phyloP scores from a whole-genome alignment of 2,329 filamentous ascomycete genomes.

The Colletotrichum sp. region DNA sequence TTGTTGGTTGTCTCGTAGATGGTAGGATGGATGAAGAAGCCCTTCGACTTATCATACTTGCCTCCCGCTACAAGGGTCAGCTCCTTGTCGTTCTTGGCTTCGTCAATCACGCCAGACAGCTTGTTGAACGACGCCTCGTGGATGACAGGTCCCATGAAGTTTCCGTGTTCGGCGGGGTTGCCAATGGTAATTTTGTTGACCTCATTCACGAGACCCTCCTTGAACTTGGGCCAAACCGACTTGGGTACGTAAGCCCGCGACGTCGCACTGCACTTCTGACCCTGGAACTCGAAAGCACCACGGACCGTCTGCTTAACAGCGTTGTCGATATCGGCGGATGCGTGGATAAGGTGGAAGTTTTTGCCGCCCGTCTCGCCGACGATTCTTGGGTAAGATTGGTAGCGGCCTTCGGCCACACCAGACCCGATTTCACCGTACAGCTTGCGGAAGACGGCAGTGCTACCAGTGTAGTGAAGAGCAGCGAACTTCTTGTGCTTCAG shows the following conservation, averaged over 20 bases:
- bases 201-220: slow-evolving; percentile 69
- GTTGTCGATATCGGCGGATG: slow-evolving; percentile 77
- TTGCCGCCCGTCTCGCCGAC: slow-evolving; percentile 93
- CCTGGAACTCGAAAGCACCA: slow-evolving; percentile 89
- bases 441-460: slow-evolving; percentile 87
- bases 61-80: slow-evolving; percentile 79
- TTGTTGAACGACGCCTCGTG: slow-evolving; percentile 84
- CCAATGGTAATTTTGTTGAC: slow-evolving; percentile 75
- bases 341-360: slow-evolving; percentile 89
- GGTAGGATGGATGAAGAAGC: slow-evolving; percentile 85
- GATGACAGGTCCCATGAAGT: slow-evolving; percentile 90
- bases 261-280: slow-evolving; percentile 89
- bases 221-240: slow-evolving; percentile 77
- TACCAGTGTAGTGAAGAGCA: slow-evolving; percentile 94
- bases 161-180: slow-evolving; percentile 69
- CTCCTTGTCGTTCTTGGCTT: slow-evolving; percentile 76
- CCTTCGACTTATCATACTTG: slow-evolving; percentile 76
- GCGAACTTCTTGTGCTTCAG: slow-evolving; percentile 82
- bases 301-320: slow-evolving; percentile 83
- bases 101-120: slow-evolving; percentile 76
- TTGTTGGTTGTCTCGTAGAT: slow-evolving; percentile 79
- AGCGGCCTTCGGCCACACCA: slow-evolving; percentile 81
- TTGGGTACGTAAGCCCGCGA: slow-evolving; percentile 80
- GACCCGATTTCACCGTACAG: slow-evolving; percentile 86
- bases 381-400: slow-evolving; percentile 84